These are phyloP conservation scores for Rhizomucor miehei DNA, from an alignment of 371 early-diverging fungal genomes.

Conservation along the genomic window DNA sequence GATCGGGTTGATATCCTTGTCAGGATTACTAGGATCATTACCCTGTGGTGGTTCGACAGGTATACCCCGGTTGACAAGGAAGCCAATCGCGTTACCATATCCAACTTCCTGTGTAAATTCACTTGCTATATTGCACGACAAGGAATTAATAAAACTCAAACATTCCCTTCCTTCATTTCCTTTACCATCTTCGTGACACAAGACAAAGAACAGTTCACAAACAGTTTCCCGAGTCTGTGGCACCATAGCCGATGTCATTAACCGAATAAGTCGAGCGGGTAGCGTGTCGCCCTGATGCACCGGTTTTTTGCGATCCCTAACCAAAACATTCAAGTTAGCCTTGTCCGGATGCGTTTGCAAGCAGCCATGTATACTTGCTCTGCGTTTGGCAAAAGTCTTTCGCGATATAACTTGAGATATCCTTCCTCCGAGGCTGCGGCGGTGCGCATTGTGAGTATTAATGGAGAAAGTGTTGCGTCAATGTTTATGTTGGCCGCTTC, in stretches of 20 bases:
- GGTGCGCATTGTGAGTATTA: conserved; percentile 51
- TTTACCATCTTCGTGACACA: conserved; percentile 80
- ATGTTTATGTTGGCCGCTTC: conserved; percentile 18
- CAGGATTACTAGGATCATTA: conserved; percentile 3
- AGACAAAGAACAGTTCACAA: conserved; percentile 69
- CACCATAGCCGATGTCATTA: conserved; percentile 71
- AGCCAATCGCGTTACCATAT: conserved; percentile 93
- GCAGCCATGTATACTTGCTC: conserved; percentile 53
- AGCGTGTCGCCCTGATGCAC: conserved; percentile 70
- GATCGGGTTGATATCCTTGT: conserved; percentile 73
- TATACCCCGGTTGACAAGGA: conserved; percentile 68
- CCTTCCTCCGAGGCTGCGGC: conserved; percentile 48
- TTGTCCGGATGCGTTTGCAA: too few species aligned
- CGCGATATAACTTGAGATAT: conserved; percentile 32
- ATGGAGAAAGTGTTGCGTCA: conserved; percentile 67
- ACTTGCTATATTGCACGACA: conserved; percentile 42
- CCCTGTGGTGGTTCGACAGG: conserved; percentile 34
- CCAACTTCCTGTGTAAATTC: conserved; percentile 79
- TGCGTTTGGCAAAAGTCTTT: conserved; percentile 55
- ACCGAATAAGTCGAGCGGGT: conserved; percentile 64
- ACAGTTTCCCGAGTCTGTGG: conserved; percentile 64
- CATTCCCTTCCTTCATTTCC: not conserved
- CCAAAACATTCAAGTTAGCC: not conserved
- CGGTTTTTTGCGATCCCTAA: conserved; percentile 71
- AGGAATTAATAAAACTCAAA: not conserved